These are phyloP conservation scores for Fusarium sp. DNA, from an alignment of 2,329 filamentous ascomycete genomes.

Conservation along the genomic window DNA sequence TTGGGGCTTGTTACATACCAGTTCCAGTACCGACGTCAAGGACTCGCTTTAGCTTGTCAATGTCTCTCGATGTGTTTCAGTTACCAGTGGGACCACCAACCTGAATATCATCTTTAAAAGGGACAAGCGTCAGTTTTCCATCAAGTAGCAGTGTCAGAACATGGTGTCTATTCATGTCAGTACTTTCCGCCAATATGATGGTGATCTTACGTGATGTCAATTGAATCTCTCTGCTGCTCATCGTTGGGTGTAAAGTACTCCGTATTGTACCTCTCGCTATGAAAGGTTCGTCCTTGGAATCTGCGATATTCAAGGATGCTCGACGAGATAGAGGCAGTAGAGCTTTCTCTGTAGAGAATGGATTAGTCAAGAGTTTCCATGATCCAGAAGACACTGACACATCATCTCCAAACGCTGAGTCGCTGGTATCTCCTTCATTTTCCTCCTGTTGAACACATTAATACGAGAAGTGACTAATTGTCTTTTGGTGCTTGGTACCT, in stretches of 20 bases:
- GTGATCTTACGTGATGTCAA: constrained; percentile 9
- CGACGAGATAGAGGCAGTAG: constrained; percentile 1
- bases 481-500: neutral
- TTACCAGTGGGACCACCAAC: neutral
- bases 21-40: neutral
- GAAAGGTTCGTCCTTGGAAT: constrained; percentile 4
- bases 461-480: accelerated
- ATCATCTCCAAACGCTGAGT: neutral
- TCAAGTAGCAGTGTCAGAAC: neutral
- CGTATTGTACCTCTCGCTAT: neutral
- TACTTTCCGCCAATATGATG: accelerated
- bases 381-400: accelerated
- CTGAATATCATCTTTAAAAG: neutral
- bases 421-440: neutral
- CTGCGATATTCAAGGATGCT: constrained; percentile 10
- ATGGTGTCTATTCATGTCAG: neutral
- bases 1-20: neutral
- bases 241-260: constrained; percentile 3
- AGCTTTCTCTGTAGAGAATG: neutral
- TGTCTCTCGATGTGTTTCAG: accelerated
- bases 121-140: neutral
- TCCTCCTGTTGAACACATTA: neutral
- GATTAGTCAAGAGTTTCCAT: accelerated
- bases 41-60: neutral
- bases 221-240: constrained; percentile 8